A percentile compares a stretch with the other conserved stretches of the same genome.
Evolutionary conservation across 352 stramenopile genomes (phyloP).

Genomic region (Globisporangium cystogenes): DNA sequence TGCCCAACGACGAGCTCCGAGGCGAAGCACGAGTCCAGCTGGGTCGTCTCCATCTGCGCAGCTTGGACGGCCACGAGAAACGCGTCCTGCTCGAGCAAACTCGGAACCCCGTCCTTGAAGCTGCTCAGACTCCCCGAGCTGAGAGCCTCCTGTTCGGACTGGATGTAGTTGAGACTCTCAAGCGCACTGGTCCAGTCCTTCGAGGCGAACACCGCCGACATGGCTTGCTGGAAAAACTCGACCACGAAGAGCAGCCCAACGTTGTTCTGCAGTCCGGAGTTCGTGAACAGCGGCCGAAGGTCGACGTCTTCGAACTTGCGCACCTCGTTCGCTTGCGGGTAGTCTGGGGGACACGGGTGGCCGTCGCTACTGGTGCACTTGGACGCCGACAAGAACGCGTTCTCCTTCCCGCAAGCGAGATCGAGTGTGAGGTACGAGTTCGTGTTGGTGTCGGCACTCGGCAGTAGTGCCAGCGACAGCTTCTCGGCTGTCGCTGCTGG

Average conservation of each 20-base stretch:
- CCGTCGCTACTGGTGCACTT: conserved; percentile 21
- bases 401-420: conserved; percentile 21
- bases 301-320: conserved; percentile 21
- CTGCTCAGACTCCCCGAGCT: conserved; percentile 15
- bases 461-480: conserved; percentile 21
- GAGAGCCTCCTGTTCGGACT: conserved; percentile 15
- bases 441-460: not conserved
- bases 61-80: conserved; percentile 32
- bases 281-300: conserved; percentile 9
- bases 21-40: conserved; percentile 33
- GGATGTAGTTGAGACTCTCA: conserved; percentile 26
- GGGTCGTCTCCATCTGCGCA: conserved; percentile 17
- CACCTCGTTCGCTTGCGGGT: conserved; percentile 12
- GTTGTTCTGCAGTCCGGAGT: conserved; percentile 34
- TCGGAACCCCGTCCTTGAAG: conserved; percentile 17
- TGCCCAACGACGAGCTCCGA: conserved; percentile 28
- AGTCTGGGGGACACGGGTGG: conserved; percentile 21
- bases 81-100: conserved; percentile 24
- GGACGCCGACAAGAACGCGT: conserved; percentile 21
- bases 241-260: conserved; percentile 32
- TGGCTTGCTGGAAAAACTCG: conserved; percentile 35
- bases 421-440: conserved; percentile 11
- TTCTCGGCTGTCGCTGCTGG: conserved; percentile 3
- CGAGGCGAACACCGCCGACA: conserved; percentile 24
- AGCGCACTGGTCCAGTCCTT: conserved; percentile 27